Evolutionary conservation across 768 basidiomycete species (phyloP), one percentile per base, ranked within the genome.

Genomic region (Candolleomyces efflorescens): DNA sequence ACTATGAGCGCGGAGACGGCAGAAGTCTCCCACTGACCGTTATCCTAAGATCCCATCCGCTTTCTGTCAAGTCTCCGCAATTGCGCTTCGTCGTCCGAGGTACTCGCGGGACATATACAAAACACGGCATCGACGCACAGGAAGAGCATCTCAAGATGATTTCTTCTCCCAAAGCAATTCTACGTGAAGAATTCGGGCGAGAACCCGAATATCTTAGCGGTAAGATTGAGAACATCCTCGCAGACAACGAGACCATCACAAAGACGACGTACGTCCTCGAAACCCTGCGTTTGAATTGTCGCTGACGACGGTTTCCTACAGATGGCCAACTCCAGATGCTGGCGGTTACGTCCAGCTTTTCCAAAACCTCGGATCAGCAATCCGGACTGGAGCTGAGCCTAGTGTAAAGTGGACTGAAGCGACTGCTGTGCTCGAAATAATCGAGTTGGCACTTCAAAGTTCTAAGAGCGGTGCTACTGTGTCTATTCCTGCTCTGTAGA

Each of bases 61-160:
- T 93, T 27, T 90, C 90, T 5, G 85, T 84, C 22, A 75, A 81
- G 24, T 74, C 80, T 4, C 77, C 74, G 1, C 93, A 93, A 68
- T 70, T 87, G 22, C 84, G 92, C 20, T 96, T 83, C 69, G 65
- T 81, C 43, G 79, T 92, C 59, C 84, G 87, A 54, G 90, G 91
- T 43, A 83, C 83, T 22, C 78, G 79, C 59, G 91, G 89, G 24
- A 81, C 84, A 2, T 93, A 81, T 71, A 75, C 79, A 58, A 94
- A 96, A 70, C 81, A 78, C 64, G 91, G 91, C 5, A 68, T 90
- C 20, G 92, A 93, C 68, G 72, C 83, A 2, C 92, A 94, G 67
- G 92, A 94, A 71, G 83, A 84, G 53, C 86, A 90, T 61, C 79
- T 92, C 51, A 85, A 84, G 65, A 76, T 68, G 11, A 81, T 85